Evolutionary conservation across 148 eudicot species (phyloP), one percentile per base, ranked within the genome.

Genomic region (Spergularia bocconei): DNA sequence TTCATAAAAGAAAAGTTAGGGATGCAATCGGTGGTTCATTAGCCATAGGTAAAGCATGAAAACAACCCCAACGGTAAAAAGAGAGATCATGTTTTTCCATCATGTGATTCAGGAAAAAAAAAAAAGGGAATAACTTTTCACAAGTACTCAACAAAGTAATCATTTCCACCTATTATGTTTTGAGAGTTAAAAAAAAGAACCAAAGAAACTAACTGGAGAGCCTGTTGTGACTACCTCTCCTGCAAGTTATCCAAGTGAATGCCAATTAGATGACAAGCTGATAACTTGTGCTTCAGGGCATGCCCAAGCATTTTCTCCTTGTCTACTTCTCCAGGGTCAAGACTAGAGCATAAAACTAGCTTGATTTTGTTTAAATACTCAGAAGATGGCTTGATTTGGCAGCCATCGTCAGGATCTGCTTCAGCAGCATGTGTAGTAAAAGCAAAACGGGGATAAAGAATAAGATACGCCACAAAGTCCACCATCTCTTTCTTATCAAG

Each of bases 381-480:
- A 63, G 75, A 57, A 57, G 79, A 74, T 59, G 75, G 71, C 60
- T 77, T 74, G 13, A 60, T 7, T 69, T 79, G 67, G 41, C 17
- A 73, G 48, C 56, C 71, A 41, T 70, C 73, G 66, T 53, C 62
- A 29, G 29, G 71, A 9, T 73, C 80, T 57, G 33, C 75, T 74
- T 74, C 63, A 70, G 56, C 62, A 61, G 39, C 73, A 80, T 62
- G 66, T 67, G 55, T 73, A 47, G 17, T 65, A 59, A 73, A 61
- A 57, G 76, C 82, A 74, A 77, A 64, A 62, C 82, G 82, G 67
- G 86, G 76, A 69, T 72, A 85, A 47, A 87, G 78, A 63, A 81
- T 61, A 48, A 86, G 85, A 81, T 84, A 81, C 66, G 90, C 90
- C 79, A 87, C 85, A 33, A 82, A 67, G 54, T 87, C 84, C 59